Conservation (phyloP, 1,139 yeast species). For the Hyphopichia wangnamkhiaoensis region DNA sequence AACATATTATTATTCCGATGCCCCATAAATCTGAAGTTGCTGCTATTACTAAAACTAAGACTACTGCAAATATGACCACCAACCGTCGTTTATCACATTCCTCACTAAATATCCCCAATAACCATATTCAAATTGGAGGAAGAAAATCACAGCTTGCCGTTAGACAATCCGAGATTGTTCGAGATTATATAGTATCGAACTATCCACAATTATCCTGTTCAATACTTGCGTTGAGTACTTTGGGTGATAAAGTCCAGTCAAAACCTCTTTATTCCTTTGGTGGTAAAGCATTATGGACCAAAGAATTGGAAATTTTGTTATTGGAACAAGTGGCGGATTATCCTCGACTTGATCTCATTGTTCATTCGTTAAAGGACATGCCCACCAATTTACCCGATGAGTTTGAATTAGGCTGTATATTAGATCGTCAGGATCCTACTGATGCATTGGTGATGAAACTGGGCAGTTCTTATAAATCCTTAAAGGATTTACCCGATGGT, state of each 20-base stretch:
- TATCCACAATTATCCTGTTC: conserved; percentile 65
- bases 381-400: conserved; percentile 91
- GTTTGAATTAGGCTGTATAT: conserved; percentile 84
- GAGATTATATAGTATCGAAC: conserved; percentile 53
- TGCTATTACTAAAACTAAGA: background rate
- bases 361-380: conserved; percentile 93
- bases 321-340: conserved; percentile 61
- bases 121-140: conserved; percentile 70
- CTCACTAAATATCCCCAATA: conserved; percentile 18
- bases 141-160: conserved; percentile 87
- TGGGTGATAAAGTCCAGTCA: conserved; percentile 85
- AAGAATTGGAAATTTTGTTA: conserved; percentile 82
- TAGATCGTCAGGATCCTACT: conserved; percentile 85
- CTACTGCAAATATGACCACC: background rate
- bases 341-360: conserved; percentile 81
- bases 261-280: conserved; percentile 93
- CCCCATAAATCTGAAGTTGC: conserved; percentile 1
- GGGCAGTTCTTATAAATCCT: conserved; percentile 60
- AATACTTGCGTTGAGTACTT: conserved; percentile 77
- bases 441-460: conserved; percentile 87
- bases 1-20: background rate
- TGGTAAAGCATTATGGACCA: conserved; percentile 95
- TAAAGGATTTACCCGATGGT: conserved; percentile 80
- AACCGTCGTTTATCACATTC: no score
- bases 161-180: conserved; percentile 77